Percentiles rank a stretch among this genome's conserved stretches.
Conservation (phyloP, 768 basidiomycete genomes). For the Trametes maxima region DNA sequence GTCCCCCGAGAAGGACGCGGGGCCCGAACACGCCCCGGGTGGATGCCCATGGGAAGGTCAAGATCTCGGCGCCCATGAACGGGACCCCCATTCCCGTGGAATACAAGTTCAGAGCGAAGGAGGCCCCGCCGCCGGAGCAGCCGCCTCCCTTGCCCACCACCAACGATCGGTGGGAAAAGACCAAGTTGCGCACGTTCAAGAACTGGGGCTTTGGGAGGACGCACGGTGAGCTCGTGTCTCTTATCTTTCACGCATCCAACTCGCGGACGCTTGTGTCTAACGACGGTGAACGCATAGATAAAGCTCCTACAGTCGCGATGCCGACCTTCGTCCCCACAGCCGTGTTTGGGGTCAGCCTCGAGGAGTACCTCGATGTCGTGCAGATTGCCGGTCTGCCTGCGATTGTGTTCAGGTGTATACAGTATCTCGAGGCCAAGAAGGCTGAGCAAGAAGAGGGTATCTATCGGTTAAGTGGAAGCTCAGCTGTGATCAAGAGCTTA, state of each 20-base stretch:
- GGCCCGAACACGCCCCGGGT: conserved; percentile 49
- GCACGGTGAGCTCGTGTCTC: conserved; percentile 39
- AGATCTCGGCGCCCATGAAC: conserved; percentile 90
- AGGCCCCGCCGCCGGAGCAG: conserved; percentile 43
- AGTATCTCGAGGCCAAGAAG: conserved; percentile 91
- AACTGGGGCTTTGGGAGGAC: conserved; percentile 65
- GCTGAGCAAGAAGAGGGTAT: conserved; percentile 98
- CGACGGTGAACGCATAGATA: conserved; percentile 31
- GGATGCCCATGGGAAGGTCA: conserved; percentile 64
- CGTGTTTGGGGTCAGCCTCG: conserved; percentile 87
- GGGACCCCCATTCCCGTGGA: conserved; percentile 85
- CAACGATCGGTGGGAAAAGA: conserved; percentile 84
- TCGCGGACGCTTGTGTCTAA: not conserved
- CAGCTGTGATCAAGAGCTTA: conserved; percentile 90
- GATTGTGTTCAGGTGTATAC: conserved; percentile 92
- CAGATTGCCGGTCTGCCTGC: conserved; percentile 91
- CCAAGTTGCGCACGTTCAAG: conserved; percentile 93
- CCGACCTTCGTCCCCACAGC: conserved; percentile 56
- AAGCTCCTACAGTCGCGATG: conserved; percentile 29
- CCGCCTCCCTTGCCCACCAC: conserved; percentile 26
- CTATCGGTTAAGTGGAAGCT: conserved; percentile 92
- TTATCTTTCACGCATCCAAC: not conserved
- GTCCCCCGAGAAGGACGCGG: conserved; percentile 50
- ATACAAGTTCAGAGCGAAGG: conserved; percentile 88
- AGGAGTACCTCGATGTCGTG: conserved; percentile 86